phyloP scores from a whole-genome alignment of 768 basidiomycete species.

The Terana coerulea region DNA sequence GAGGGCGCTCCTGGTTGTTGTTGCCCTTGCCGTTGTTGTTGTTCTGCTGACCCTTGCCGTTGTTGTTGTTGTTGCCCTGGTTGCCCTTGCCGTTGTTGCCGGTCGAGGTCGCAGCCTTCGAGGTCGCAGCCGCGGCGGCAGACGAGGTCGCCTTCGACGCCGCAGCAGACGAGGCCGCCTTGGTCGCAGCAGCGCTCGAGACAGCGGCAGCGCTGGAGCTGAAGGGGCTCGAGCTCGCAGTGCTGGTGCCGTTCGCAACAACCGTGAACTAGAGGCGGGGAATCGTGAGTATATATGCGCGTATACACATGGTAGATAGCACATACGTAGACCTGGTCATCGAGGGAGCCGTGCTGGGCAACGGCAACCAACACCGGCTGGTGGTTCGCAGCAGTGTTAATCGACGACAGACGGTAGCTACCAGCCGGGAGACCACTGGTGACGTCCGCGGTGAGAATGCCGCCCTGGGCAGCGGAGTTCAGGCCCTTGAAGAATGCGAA shows the following conservation, averaged over 20 bases:
- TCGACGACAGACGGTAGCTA: conserved; percentile 41
- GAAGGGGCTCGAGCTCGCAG: conserved; percentile 23
- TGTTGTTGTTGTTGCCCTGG: conserved; percentile 9
- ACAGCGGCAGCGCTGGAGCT: neutral
- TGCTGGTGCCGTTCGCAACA: neutral
- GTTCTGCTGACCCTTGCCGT: neutral
- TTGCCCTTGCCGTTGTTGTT: neutral
- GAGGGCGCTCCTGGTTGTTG: neutral
- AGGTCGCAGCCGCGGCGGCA: neutral
- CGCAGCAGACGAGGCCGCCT: conserved; percentile 8
- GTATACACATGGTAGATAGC: neutral
- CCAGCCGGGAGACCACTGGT: conserved; percentile 52
- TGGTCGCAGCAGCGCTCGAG: neutral
- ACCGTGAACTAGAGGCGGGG: conserved; percentile 7
- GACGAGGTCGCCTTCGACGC: conserved; percentile 1
- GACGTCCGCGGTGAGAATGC: conserved; percentile 44
- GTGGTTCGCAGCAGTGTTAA: conserved; percentile 41
- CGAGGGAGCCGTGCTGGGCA: conserved; percentile 36
- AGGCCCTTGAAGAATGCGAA: conserved; percentile 62
- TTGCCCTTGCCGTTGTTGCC: conserved; percentile 1
- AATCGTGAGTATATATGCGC: neutral
- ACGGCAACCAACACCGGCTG: conserved; percentile 33
- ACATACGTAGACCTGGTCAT: conserved; percentile 32
- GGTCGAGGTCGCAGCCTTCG: neutral
- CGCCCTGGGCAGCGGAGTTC: conserved; percentile 41